phyloP scores from a whole-genome alignment of 352 stramenopile genomes.

The Thraustochytrium sp. region DNA sequence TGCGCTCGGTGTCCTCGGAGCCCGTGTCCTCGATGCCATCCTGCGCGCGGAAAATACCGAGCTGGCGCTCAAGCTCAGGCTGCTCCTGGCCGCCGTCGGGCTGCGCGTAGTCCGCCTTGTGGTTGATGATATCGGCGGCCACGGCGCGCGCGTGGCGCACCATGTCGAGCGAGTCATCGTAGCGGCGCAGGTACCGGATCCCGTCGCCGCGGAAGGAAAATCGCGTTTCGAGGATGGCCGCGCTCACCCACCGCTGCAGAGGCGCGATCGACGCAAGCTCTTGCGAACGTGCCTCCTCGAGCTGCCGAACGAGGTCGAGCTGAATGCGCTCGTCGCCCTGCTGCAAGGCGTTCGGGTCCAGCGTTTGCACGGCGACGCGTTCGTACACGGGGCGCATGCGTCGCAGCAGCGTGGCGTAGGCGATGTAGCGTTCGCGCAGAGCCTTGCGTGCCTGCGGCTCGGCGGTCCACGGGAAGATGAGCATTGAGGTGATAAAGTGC shows the following conservation, averaged over 20 bases:
- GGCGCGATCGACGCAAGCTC: not conserved
- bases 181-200: not conserved
- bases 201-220: not conserved
- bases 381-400: not conserved
- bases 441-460: not conserved
- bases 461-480: conserved; percentile 15
- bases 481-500: not conserved
- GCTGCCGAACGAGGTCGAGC: not conserved
- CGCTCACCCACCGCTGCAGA: not conserved
- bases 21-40: not conserved
- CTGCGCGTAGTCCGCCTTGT: not conserved
- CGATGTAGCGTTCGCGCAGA: not conserved
- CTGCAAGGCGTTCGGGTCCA: not conserved
- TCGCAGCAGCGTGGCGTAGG: not conserved
- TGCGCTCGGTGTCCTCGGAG: not conserved
- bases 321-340: not conserved
- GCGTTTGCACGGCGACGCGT: not conserved
- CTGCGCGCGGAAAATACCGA: not conserved
- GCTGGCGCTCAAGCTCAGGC: not conserved
- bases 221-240: not conserved
- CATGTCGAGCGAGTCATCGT: not conserved
- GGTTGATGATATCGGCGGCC: not conserved
- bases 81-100: not conserved
- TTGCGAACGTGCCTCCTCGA: not conserved
- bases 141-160: not conserved